Percentiles rank a stretch among this genome's conserved stretches.
phyloP scores from a whole-genome alignment of 305 asterid genomes.

The Nicotiana rustica region DNA sequence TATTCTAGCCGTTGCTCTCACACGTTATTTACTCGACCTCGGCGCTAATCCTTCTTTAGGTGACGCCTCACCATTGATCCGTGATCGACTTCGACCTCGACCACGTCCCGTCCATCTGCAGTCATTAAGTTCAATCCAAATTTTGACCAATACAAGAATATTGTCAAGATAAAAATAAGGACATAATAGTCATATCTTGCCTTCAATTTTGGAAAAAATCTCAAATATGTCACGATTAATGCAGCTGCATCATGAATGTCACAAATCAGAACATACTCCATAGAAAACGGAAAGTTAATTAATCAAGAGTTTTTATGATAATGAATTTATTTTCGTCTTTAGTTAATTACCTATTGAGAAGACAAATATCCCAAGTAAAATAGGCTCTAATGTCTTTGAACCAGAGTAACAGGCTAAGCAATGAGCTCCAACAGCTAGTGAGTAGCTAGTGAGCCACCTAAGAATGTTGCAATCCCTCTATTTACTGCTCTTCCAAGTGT shows the following conservation, averaged over 20 bases:
- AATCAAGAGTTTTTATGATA: background rate
- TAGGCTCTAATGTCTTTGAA: constrained; percentile 36
- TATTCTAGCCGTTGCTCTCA: no score
- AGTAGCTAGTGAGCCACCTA: constrained; percentile 36
- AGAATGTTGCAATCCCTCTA: constrained; percentile 50
- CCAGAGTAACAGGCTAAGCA: constrained; percentile 47
- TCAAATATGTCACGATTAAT: constrained; percentile 39
- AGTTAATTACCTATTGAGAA: constrained; percentile 46
- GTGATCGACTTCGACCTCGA: no score
- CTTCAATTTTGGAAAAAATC: constrained; percentile 59
- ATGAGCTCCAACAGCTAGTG: constrained; percentile 50
- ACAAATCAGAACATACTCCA: background rate
- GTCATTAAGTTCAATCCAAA: no score
- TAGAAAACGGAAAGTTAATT: background rate
- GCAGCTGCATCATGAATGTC: constrained; percentile 48
- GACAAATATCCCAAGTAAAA: constrained; percentile 43
- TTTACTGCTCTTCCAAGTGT: constrained; percentile 52
- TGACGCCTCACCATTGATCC: no score
- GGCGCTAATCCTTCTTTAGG: no score
- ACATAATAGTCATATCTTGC: constrained; percentile 62
- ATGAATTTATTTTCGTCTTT: no score
- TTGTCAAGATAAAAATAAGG: constrained; percentile 54
- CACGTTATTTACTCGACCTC: no score
- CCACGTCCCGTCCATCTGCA: no score
- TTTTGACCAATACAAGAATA: no score